phyloP scores from a whole-genome alignment of 2,329 filamentous ascomycete species.

The Neonectria punicea region DNA sequence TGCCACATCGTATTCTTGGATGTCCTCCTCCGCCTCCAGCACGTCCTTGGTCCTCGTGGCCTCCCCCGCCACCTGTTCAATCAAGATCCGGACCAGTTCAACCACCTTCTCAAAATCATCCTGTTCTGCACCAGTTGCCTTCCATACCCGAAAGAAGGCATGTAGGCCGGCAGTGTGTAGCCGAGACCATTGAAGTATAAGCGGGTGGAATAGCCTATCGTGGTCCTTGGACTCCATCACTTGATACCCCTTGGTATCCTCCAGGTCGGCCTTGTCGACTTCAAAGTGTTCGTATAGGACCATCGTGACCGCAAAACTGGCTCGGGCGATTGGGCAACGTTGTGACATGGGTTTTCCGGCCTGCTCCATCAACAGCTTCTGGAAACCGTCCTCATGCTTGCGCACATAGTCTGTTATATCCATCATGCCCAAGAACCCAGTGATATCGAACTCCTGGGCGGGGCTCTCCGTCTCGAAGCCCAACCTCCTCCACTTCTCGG shows the following conservation, averaged over 20 bases:
- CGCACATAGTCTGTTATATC: conserved; percentile 93
- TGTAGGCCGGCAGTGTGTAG: conserved; percentile 87
- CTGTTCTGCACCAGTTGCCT: conserved; percentile 83
- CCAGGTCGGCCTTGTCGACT: conserved; percentile 83
- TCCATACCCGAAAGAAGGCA: conserved; percentile 93
- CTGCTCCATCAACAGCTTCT: conserved; percentile 92
- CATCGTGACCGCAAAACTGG: conserved; percentile 86
- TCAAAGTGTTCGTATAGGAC: conserved; percentile 97
- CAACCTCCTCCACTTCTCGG: conserved; percentile 91
- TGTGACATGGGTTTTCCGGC: conserved; percentile 75
- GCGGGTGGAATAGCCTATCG: conserved; percentile 86
- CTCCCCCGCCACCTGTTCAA: conserved; percentile 89
- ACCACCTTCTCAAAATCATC: conserved; percentile 94
- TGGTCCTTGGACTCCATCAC: conserved; percentile 80
- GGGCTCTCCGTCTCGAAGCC: conserved; percentile 94
- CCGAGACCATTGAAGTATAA: conserved; percentile 92
- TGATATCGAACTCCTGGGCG: conserved; percentile 82
- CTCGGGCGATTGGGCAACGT: conserved; percentile 87
- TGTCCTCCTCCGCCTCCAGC: conserved; percentile 87
- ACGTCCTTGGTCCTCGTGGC: conserved; percentile 86
- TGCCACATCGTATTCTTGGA: conserved; percentile 83
- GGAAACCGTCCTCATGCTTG: conserved; percentile 91
- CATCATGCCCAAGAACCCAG: conserved; percentile 96
- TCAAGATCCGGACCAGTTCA: conserved; percentile 87
- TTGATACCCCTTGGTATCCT: conserved; percentile 81